Percentiles rank a stretch among this genome's conserved stretches.
phyloP scores from a whole-genome alignment of 345 rosid species.

The Gossypium longicalyx region DNA sequence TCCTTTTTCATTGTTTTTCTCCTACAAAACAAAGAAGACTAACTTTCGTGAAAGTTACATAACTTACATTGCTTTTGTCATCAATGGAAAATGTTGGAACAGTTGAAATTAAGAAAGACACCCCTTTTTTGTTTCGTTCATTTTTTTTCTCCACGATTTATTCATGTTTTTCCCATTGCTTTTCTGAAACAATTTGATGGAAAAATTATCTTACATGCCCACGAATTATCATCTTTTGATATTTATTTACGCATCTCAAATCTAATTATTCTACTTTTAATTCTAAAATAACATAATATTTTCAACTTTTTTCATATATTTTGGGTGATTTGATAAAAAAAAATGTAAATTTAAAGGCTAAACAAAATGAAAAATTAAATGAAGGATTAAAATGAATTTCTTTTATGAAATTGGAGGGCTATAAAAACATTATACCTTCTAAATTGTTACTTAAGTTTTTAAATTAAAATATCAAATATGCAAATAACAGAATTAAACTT shows the following conservation, averaged over 20 bases:
- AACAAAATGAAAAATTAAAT: too few relatives aligned
- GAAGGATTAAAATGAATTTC: too few relatives aligned
- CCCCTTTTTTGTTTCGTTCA: background rate
- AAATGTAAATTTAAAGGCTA: accelerated
- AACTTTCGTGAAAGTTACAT: background rate
- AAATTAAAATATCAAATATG: too few relatives aligned
- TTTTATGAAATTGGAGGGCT: accelerated
- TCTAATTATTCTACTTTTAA: too few relatives aligned
- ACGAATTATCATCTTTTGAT: background rate
- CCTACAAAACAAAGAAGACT: background rate
- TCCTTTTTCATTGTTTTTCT: background rate
- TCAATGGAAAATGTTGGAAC: background rate
- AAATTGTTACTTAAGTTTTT: too few relatives aligned
- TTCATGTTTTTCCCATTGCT: background rate
- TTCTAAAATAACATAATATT: too few relatives aligned
- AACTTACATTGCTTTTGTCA: background rate
- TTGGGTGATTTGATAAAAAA: too few relatives aligned
- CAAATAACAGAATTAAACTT: too few relatives aligned
- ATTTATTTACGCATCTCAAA: background rate
- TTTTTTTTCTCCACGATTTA: background rate
- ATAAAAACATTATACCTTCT: too few relatives aligned
- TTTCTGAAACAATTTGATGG: background rate
- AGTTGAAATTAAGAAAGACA: background rate
- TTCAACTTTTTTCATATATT: too few relatives aligned
- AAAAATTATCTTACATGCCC: background rate